phyloP scores from a whole-genome alignment of 2,329 filamentous ascomycete genomes.

The Ophidiomyces ophidiicola region DNA sequence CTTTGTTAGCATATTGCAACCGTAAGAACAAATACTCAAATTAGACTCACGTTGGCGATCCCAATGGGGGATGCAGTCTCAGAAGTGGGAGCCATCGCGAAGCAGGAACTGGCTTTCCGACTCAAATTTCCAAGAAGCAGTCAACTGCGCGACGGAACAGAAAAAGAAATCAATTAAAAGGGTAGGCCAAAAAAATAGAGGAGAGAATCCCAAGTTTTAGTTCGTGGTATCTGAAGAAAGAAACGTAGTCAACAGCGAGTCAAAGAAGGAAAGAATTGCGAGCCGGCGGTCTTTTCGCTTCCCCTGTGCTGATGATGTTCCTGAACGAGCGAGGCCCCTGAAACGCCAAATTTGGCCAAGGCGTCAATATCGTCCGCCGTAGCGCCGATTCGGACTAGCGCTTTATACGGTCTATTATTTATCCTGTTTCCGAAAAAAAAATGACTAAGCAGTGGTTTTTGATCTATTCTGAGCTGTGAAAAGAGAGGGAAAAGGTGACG shows the following conservation, averaged over 20 bases:
- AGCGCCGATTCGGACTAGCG: conserved; percentile 20
- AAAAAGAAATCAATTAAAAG: conserved; percentile 6
- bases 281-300: conserved; percentile 9
- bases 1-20: conserved; percentile 23
- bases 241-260: conserved; percentile 15
- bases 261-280: conserved; percentile 11
- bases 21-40: conserved; percentile 1
- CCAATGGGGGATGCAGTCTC: conserved; percentile 57
- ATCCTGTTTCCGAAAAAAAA: conserved; percentile 5
- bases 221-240: no score
- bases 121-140: conserved; percentile 17
- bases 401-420: conserved; percentile 21
- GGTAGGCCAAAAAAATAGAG: background rate
- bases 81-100: conserved; percentile 41
- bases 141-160: conserved; percentile 3
- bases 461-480: conserved; percentile 8
- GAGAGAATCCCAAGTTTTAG: no score
- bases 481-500: conserved; percentile 1
- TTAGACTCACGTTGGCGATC: conserved; percentile 55
- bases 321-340: conserved; percentile 23
- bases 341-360: conserved; percentile 21
- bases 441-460: conserved; percentile 7
- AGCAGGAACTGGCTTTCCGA: conserved; percentile 6
- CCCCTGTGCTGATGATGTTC: conserved; percentile 12
- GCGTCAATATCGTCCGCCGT: conserved; percentile 22